Percentiles rank a stretch among this genome's conserved stretches.
Evolutionary conservation across 495 filamentous ascomycete species (phyloP).

Genomic region (Hypomontagnella submonticulosa): DNA sequence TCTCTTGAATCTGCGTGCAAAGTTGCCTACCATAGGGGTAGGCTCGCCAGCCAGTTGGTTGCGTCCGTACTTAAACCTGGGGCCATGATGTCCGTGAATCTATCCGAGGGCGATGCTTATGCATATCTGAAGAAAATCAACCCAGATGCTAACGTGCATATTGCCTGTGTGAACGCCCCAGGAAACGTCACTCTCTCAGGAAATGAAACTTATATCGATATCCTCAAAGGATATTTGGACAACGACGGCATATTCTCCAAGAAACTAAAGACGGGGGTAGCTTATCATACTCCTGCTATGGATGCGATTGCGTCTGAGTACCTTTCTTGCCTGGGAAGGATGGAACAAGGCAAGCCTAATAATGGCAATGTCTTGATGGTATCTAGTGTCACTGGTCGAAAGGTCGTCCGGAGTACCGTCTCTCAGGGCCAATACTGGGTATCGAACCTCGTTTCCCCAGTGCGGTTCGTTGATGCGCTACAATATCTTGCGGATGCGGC

Average conservation of each 20-base stretch:
- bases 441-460: constrained; percentile 55
- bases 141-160: neutral
- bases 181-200: constrained; percentile 57
- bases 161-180: constrained; percentile 62
- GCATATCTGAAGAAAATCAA: constrained; percentile 31
- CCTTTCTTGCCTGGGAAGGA: constrained; percentile 19
- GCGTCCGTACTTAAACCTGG: constrained; percentile 25
- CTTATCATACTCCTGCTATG: constrained; percentile 57
- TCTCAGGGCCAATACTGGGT: constrained; percentile 49
- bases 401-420: constrained; percentile 26
- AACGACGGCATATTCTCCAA: constrained; percentile 53
- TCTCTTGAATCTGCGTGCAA: constrained; percentile 54
- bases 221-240: constrained; percentile 41
- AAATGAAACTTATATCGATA: constrained; percentile 44
- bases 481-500: constrained; percentile 14
- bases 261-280: constrained; percentile 48
- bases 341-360: too few species aligned
- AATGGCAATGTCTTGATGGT: too few species aligned
- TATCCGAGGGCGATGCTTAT: constrained; percentile 41
- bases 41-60: constrained; percentile 13
- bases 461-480: constrained; percentile 53
- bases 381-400: constrained; percentile 44
- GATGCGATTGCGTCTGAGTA: constrained; percentile 50
- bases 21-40: constrained; percentile 53
- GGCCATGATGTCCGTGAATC: constrained; percentile 55